Base-by-base conservation (phyloP, 1,284 basidiomycete species). In the Coniferiporia sulphurascens region DNA sequence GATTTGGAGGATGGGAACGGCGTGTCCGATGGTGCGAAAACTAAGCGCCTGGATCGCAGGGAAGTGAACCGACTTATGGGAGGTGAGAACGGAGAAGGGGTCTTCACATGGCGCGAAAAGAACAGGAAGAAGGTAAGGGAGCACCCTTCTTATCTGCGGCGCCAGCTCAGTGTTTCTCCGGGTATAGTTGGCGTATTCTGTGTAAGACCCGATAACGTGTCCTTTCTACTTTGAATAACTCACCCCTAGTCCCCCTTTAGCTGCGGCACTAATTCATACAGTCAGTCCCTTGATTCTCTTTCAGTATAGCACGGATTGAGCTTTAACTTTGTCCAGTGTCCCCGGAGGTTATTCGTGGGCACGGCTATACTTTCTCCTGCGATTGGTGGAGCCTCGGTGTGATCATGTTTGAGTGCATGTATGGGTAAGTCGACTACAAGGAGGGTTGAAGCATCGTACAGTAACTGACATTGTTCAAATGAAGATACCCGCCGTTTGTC, bases 341-440 rank as follows among this genome's bases (percentile, higher is more conserved):
- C 9, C 93, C 94, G 35, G 96, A 98, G 72, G 95, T 98, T 45
- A 92, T 99, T 66, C 84, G 94, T 68, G 89, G 89, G 17, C 87
- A 90, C 69, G 95, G 95, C 22, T 98, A 98, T 73, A 87, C 91
- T 51, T 95, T 92, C 73, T 91, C 89, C 38, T 97, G 93, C 71
- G 95, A 98, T 70, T 98, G 95, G 95, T 98, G 96, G 95, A 94
- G 91, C 71, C 80, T 98, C 52, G 95, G 95, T 21, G 89, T 96
- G 56, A 96, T 97, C 70, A 87, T 93, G 83, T 92, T 86, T 67
- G 91, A 94, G 72, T 93, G 91, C 69, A 76, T 95, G 68, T 95
- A 92, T 67, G 92, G 91, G 87, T 90, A 70, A 65, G 84, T 76
- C 62, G 65, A 60, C 57, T 60, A 62, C 62, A 63, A 64, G 67